Evolutionary conservation across 192 early-diverging fungal genomes (phyloP), one percentile per base, ranked within the genome.

Genomic region (Chytriomyces hyalinus): DNA sequence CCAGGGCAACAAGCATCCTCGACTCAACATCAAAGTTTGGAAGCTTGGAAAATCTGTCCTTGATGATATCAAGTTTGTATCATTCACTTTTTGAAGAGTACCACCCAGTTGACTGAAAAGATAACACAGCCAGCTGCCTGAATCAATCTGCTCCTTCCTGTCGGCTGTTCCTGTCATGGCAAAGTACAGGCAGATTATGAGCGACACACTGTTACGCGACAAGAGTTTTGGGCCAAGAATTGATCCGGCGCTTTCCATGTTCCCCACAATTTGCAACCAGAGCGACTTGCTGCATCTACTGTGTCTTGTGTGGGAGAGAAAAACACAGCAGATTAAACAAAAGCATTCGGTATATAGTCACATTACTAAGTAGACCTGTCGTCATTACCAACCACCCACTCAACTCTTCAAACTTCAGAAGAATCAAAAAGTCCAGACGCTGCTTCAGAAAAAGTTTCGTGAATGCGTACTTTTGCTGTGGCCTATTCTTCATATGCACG

Each of bases 11-110:
- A 65, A 77, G 59, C 65, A 68, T 20, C 87, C 87, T 9, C 75
- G 73, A n/a, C 61, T 88, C 36, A 80, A 67, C 17, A 74, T 88
- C 44, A 63, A 77, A 64, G 72, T 88, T 13, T 86, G 85, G 83
- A 84, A 86, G 75, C 78, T 87, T 5, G 79, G 84, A 3, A 73
- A 78, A 63, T 65, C 77, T 2, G 77, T 81, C 9, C 9, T 82
- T n/a, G 69, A 74, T 45, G 64, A 84, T 26, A 65, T 87, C 48
- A 84, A 88, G 87, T 88, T 78, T 7, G 61, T 11, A 15, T 13
- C 28, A 65, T 61, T 9, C 4, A 49, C 10, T 75, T 68, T 28
- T 51, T 67, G 44, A 24, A 61, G 4, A n/a, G 5, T 48, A 26
- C 24, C 24, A 26, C 24, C 36, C 36, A 36, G 36, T 36, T 36